phyloP scores from a whole-genome alignment of 345 rosid species.

The Cardamine chenopodiifolia region DNA sequence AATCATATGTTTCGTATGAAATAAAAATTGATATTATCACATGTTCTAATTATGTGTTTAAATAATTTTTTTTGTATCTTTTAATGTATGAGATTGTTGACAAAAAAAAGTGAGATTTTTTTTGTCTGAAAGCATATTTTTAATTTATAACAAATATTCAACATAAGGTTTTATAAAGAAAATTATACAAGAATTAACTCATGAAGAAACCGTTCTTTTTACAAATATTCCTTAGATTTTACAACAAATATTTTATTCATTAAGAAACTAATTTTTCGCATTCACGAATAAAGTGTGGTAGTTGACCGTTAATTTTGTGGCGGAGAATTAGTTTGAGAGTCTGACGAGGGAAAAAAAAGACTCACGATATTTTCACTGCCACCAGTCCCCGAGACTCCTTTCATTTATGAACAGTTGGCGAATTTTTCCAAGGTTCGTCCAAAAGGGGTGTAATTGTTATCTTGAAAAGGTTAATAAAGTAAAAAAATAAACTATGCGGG shows the following conservation, averaged over 20 bases:
- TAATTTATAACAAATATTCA: not conserved
- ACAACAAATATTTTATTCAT: not conserved
- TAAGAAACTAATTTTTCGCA: not conserved
- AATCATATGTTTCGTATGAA: not conserved
- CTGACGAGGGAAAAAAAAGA: too few species aligned
- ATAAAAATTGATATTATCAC: not conserved
- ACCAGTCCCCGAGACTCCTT: not conserved
- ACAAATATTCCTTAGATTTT: not conserved
- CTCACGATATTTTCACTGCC: not conserved
- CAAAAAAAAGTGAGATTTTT: too few species aligned
- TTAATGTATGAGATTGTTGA: too few species aligned
- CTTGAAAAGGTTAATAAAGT: not conserved
- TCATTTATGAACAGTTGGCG: constrained; percentile 12
- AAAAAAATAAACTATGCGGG: not conserved
- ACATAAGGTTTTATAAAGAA: not conserved
- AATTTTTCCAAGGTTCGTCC: too few species aligned
- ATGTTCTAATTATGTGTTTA: too few species aligned
- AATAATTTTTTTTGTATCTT: too few species aligned
- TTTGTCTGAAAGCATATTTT: too few species aligned
- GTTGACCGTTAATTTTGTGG: constrained; percentile 49
- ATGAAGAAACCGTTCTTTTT: not conserved
- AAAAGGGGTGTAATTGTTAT: not conserved
- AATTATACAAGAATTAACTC: not conserved
- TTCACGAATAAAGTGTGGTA: constrained; percentile 20
- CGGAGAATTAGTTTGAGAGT: constrained; percentile 30